phyloP scores from a whole-genome alignment of 73 alveolate genomes.

The Paramecium biaurelia region DNA sequence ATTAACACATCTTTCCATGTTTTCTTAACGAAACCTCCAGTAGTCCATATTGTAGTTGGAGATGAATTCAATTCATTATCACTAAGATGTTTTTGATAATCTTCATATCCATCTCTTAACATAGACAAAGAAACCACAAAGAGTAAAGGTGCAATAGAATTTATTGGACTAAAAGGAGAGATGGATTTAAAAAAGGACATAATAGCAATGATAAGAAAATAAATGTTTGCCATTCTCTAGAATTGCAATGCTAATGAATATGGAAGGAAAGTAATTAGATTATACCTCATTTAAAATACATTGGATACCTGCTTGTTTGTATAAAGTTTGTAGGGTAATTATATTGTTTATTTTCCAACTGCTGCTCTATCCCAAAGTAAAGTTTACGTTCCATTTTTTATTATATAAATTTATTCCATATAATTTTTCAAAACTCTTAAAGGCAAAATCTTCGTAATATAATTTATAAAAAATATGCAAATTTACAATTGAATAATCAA shows the following conservation, averaged over 20 bases:
- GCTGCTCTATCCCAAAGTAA: neutral
- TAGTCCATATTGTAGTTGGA: constrained; percentile 41
- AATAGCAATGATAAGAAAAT: constrained; percentile 87
- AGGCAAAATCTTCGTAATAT: too few species aligned
- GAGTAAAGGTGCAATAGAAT: constrained; percentile 62
- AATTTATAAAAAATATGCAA: too few species aligned
- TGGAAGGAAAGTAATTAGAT: constrained; percentile 52
- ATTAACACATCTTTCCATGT: constrained; percentile 61
- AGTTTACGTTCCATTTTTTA: constrained; percentile 5
- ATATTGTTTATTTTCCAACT: neutral
- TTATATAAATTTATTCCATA: neutral
- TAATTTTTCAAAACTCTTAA: neutral
- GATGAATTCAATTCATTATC: constrained; percentile 75
- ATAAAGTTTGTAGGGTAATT: constrained; percentile 10
- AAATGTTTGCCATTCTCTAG: constrained; percentile 89
- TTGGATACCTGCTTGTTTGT: neutral
- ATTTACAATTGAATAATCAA: neutral
- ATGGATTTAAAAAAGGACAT: constrained; percentile 75
- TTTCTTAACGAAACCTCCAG: neutral
- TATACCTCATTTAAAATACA: neutral
- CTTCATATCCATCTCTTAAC: constrained; percentile 82
- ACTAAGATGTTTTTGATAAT: constrained; percentile 84
- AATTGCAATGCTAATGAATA: constrained; percentile 79
- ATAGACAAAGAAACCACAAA: constrained; percentile 57
- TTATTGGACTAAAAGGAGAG: constrained; percentile 73